Base-by-base conservation (phyloP, 1,139 yeast genomes). In the Blastobotrys proliferans region DNA sequence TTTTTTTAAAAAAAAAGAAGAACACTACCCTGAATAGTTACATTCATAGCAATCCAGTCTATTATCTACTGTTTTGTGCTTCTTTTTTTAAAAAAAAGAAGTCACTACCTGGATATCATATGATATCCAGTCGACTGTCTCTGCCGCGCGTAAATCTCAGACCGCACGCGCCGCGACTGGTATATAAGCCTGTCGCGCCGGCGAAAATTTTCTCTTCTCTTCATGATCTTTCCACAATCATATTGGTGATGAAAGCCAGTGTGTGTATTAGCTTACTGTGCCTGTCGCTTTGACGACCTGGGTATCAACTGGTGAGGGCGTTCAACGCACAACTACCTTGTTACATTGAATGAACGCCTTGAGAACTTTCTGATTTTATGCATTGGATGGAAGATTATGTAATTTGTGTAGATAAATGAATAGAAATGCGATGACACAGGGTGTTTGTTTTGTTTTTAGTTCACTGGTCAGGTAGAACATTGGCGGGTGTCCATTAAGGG, bases 321-420 rank as follows among this genome's bases (percentile, higher is more conserved):
- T 60, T 56, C 65, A 58, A 62, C 64, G 59, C 60, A 54, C 54
- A 51, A 49, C 48, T 54, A 59, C 68, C 69, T 65, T 65, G 68
- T 65, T 57, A 47, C 43, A 18, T 11, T n/a, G 20, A 40, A 51
- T 51, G 62, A 55, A 59, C 62, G 61, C 63, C 46, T 40, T 46
- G 47, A 58, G 42, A 47, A 56, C 54, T 47, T 56, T 59, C 63
- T 59, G 63, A 60, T 45, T 51, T 48, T 47, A 27, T 31, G 14
- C 11, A 4, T 19, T 6, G n/a, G 18, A 31, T 14, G n/a, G 33
- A 16, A 20, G 33, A 29, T 16, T 29, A n/a, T n/a, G n/a, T n/a
- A n/a, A n/a, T n/a, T n/a, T n/a, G n/a, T n/a, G n/a, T n/a, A n/a
- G n/a, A n/a, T n/a, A n/a, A n/a, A n/a, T n/a, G n/a, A n/a, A n/a